Conservation (phyloP, 768 basidiomycete species). For the Sarcodon aspratus region DNA sequence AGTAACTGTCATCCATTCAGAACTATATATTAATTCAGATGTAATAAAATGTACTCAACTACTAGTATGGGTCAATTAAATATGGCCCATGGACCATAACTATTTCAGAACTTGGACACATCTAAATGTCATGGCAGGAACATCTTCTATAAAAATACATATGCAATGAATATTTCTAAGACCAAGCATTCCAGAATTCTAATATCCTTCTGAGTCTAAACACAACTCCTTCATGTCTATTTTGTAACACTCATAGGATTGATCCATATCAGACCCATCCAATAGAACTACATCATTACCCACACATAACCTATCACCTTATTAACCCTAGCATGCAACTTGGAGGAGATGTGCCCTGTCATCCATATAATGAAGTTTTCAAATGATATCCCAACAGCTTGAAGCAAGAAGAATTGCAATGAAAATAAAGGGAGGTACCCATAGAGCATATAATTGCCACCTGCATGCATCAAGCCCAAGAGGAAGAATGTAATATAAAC, state of each 20-base stretch:
- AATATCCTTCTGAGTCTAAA: no score
- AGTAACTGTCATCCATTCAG: no score
- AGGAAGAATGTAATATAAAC: background rate
- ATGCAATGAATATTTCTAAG: no score
- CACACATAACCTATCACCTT: slow-evolving; percentile 5
- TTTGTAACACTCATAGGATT: background rate
- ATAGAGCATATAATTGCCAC: background rate
- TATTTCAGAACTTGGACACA: no score
- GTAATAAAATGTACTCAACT: no score
- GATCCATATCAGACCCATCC: slow-evolving; percentile 1
- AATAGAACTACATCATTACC: slow-evolving; percentile 5
- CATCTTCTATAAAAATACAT: no score
- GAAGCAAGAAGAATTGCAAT: background rate
- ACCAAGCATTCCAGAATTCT: no score
- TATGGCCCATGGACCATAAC: no score
- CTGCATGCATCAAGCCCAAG: background rate
- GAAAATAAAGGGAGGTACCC: slow-evolving; percentile 1
- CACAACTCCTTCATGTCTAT: no score
- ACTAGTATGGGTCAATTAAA: no score
- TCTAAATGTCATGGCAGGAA: no score
- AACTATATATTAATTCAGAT: no score
- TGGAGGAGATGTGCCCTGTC: background rate
- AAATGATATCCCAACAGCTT: background rate
- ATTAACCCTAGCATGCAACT: background rate
- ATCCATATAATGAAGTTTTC: background rate